Evolutionary conservation across 2,329 filamentous ascomycete genomes (phyloP), one percentile per base, ranked within the genome.

Genomic region (Fusarium sp.): DNA sequence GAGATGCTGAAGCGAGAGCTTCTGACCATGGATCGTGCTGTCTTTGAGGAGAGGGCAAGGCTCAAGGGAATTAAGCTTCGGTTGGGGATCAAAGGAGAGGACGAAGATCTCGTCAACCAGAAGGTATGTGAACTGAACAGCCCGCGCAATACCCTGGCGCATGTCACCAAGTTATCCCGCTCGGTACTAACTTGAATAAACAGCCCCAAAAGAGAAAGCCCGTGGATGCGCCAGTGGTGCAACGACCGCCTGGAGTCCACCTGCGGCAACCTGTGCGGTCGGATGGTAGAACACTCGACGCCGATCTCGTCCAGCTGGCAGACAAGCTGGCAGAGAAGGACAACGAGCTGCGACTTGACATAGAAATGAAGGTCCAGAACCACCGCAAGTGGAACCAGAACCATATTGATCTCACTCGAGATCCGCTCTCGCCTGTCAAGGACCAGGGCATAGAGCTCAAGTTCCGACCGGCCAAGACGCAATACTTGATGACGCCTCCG

Each of bases 71-170:
- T 93, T 83, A 98, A 98, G 88, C 88, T 94, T 80, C 93, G 93
- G 79, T 90, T 98, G 74, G 92, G 93, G 78, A 96, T 98, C 87
- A 97, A 97, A 85, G 92, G 91, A 76, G 94, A 97, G 79, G 97
- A 98, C 79, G 96, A 98, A 79, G 95, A 98, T 81, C 89, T 98
- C 79, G 92, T 98, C 85, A 97, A 97, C 85, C 94, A 97, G 82
- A 97, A 97, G 90, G 94, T 96, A 87, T 83, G 89, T 81, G 70
- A 66, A 27, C 17, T 43, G 75, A 83, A 81, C 40, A 27, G 11
- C 35, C 25, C 15, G 32, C 25, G 22, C 14, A 27, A 30, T 35
- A 32, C 38, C 32, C 20, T 81, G 82, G 59, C 77, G 81, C 38
- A 78, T 79, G 35, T 82, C 5, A 84, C 71, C 27, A 52, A 38